Conservation (phyloP, 306 rosid species). For the Parietaria judaica region DNA sequence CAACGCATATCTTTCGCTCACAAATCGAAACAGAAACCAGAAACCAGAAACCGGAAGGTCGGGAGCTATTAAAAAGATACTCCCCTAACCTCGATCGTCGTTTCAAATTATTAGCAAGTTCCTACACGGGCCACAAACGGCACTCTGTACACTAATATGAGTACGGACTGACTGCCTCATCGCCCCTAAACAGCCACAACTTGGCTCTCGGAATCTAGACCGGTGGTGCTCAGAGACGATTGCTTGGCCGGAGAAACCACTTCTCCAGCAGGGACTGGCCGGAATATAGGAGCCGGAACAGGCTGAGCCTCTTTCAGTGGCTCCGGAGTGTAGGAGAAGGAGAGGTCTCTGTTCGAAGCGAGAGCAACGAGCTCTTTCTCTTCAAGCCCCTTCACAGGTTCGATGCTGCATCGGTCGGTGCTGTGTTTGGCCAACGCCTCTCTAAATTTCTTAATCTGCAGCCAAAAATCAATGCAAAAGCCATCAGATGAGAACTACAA, state of each 20-base stretch:
- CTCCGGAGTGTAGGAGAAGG: conserved; percentile 51
- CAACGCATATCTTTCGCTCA: too few relatives aligned
- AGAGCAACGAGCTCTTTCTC: conserved; percentile 88
- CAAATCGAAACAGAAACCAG: too few relatives aligned
- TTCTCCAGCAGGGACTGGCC: conserved; percentile 15
- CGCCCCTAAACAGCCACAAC: conserved; percentile 43
- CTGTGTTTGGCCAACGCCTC: conserved; percentile 86
- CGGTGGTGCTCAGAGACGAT: conserved; percentile 9
- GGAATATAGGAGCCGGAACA: neutral
- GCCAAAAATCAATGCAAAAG: neutral
- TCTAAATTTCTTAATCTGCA: conserved; percentile 81
- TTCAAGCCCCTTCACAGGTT: conserved; percentile 79
- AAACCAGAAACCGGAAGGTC: too few relatives aligned
- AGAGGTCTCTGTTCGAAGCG: conserved; percentile 57
- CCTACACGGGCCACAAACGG: too few relatives aligned
- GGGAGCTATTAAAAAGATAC: too few relatives aligned
- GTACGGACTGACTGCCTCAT: too few relatives aligned
- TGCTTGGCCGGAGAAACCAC: conserved; percentile 10
- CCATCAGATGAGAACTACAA: neutral
- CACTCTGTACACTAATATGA: too few relatives aligned
- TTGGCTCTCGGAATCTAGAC: conserved; percentile 30
- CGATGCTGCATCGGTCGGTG: conserved; percentile 77
- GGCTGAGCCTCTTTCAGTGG: conserved; percentile 12
- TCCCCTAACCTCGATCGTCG: too few relatives aligned
- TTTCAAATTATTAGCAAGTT: too few relatives aligned